Base-by-base conservation (phyloP, 2,329 filamentous ascomycete species). In the Fusarium verticillioides region DNA sequence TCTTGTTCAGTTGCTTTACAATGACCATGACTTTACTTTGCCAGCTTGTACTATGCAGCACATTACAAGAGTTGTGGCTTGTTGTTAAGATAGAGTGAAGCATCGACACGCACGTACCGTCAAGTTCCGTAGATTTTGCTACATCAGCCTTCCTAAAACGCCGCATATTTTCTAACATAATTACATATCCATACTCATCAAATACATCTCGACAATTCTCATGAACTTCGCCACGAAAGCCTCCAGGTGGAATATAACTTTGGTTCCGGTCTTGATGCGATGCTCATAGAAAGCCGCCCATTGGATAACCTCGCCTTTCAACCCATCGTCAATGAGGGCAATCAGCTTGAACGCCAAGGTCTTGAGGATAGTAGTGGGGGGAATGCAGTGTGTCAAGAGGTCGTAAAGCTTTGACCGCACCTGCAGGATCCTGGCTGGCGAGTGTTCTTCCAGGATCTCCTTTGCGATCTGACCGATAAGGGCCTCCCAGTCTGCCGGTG, bases 141-240 rank as follows among this genome's bases (percentile, higher is more conserved):
- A 67, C 64, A 63, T 67, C 62, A 58, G 69, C 66, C 69, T 63
- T 59, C 60, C 71, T 63, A 74, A 79, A 79, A 80, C 79, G 74
- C 76, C 75, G 36, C 63, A 54, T 58, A 56, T 43, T 59, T 49
- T 66, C 61, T 57, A 47, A 43, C 60, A 60, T 57, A 50, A 66
- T 84, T 80, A 90, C 84, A 90, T 85, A 61, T 95, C 93, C 91
- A 96, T 95, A 73, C 92, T 94, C 93, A 97, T 96, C 64, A 92
- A 83, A 79, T 91, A 97, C 91, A 95, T 96, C 85, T 99, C 96
- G 72, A 96, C 89, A 75, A 98, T 90, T 77, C 96, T 90, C 96
- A 99, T 98, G 81, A 98, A 97, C 85, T 98, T 98, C 65, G 96
- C 96, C 66, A 99, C 96, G 83, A 99, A 99, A 7, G 96, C 96